These are phyloP conservation scores for Fremontodendron californicum DNA, from an alignment of 345 rosid genomes.

Conservation along the genomic window DNA sequence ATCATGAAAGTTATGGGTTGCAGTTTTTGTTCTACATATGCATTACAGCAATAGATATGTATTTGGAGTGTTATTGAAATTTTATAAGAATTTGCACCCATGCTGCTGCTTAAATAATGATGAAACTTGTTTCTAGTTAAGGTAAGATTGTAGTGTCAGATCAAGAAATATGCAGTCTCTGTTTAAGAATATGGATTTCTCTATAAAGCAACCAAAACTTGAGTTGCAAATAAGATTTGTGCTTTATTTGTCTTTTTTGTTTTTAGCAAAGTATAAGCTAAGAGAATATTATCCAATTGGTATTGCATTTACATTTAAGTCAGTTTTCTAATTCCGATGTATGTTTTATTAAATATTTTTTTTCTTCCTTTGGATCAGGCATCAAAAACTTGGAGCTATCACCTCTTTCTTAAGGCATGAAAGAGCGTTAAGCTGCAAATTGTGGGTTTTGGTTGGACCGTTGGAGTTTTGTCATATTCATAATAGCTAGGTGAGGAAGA, in stretches of 20 bases:
- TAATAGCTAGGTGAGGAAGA: conserved; percentile 9
- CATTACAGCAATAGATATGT: not conserved
- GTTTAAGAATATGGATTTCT: not conserved
- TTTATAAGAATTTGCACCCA: not conserved
- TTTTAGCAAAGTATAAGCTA: not conserved
- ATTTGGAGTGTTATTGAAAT: not conserved
- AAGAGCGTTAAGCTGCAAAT: not conserved
- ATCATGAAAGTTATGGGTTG: not conserved
- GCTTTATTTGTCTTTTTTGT: not conserved
- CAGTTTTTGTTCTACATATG: not conserved
- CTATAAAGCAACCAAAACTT: not conserved
- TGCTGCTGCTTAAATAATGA: not conserved
- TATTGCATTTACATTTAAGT: not conserved
- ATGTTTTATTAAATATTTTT: not conserved
- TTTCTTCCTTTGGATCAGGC: conserved; percentile 24
- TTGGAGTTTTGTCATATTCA: conserved; percentile 9
- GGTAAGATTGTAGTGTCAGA: not conserved
- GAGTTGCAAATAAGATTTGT: not conserved
- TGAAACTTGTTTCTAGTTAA: not conserved
- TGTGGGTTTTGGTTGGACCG: not conserved
- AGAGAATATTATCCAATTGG: not conserved
- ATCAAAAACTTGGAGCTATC: not conserved
- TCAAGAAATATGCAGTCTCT: not conserved
- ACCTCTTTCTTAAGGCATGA: conserved; percentile 11
- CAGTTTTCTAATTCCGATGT: not conserved